These are phyloP conservation scores for Plasmodium berghei DNA, from an alignment of 169 alveolate genomes.

Conservation along the genomic window DNA sequence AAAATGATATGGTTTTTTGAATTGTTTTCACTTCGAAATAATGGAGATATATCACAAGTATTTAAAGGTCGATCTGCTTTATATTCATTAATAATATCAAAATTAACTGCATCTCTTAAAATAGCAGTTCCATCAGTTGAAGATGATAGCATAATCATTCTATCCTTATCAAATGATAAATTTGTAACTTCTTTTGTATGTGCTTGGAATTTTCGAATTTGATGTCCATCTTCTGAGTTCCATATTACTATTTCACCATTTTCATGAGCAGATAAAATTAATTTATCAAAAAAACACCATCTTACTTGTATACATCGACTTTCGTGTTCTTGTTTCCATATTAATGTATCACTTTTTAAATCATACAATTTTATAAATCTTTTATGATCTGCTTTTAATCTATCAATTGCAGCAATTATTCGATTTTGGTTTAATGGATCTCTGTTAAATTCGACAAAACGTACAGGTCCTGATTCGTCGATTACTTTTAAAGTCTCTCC, in stretches of 20 bases:
- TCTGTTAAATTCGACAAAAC: slow-evolving; percentile 91
- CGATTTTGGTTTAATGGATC: slow-evolving; percentile 87
- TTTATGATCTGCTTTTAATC: slow-evolving; percentile 82
- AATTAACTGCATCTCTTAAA: slow-evolving; percentile 89
- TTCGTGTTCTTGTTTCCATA: slow-evolving; percentile 80
- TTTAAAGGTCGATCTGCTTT: slow-evolving; percentile 91
- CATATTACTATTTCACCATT: slow-evolving; percentile 90
- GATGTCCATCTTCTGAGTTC: slow-evolving; percentile 86
- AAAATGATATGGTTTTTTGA: slow-evolving; percentile 88
- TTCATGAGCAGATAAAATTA: slow-evolving; percentile 91
- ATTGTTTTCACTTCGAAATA: slow-evolving; percentile 81
- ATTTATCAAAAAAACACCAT: slow-evolving; percentile 93
- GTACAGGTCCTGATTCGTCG: slow-evolving; percentile 86
- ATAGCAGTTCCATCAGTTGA: slow-evolving; percentile 92
- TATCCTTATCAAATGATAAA: slow-evolving; percentile 86
- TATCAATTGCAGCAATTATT: slow-evolving; percentile 89
- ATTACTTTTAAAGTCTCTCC: slow-evolving; percentile 86
- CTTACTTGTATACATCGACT: slow-evolving; percentile 86
- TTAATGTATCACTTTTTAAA: slow-evolving; percentile 55
- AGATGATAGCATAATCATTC: slow-evolving; percentile 90
- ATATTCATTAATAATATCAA: slow-evolving; percentile 87
- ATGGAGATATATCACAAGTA: slow-evolving; percentile 91
- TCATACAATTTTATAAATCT: slow-evolving; percentile 87
- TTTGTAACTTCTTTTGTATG: slow-evolving; percentile 90
- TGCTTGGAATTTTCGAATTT: slow-evolving; percentile 84